Evolutionary conservation across 768 basidiomycete genomes (phyloP).

Genomic region (Leucocoprinus leucothites): DNA sequence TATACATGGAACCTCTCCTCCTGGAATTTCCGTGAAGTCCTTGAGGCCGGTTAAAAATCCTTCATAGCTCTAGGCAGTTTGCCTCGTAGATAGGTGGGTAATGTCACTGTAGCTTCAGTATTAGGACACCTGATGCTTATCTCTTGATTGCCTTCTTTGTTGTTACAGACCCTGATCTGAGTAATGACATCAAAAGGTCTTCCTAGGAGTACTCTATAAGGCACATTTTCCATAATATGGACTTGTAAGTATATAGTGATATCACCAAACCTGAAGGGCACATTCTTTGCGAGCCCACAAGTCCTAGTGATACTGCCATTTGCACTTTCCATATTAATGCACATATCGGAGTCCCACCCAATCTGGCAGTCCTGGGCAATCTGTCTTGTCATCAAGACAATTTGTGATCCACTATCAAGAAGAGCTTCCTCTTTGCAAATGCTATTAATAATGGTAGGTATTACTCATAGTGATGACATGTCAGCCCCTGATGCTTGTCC

Average conservation of each 20-base stretch:
- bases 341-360: conserved; percentile 18
- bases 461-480: conserved; percentile 1
- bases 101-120: conserved; percentile 5
- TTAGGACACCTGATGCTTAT: conserved; percentile 26
- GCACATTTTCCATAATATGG: conserved; percentile 22
- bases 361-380: conserved; percentile 12
- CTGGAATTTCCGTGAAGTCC: conserved; percentile 8
- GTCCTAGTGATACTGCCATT: conserved; percentile 17
- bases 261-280: conserved; percentile 21
- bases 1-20: conserved; percentile 16
- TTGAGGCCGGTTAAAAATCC: conserved; percentile 12
- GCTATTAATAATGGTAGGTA: conserved; percentile 16
- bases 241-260: conserved; percentile 24
- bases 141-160: conserved; percentile 16
- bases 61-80: neutral
- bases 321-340: conserved; percentile 20
- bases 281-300: conserved; percentile 15
- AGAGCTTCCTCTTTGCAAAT: conserved; percentile 17
- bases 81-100: conserved; percentile 11
- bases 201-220: conserved; percentile 27
- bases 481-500: conserved; percentile 6
- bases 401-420: conserved; percentile 25
- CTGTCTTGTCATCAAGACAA: conserved; percentile 20
- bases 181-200: conserved; percentile 28
- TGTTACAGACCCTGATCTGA: conserved; percentile 16